Conservation (phyloP, 164 flowering plant species). For the Tetracentron sinense region DNA sequence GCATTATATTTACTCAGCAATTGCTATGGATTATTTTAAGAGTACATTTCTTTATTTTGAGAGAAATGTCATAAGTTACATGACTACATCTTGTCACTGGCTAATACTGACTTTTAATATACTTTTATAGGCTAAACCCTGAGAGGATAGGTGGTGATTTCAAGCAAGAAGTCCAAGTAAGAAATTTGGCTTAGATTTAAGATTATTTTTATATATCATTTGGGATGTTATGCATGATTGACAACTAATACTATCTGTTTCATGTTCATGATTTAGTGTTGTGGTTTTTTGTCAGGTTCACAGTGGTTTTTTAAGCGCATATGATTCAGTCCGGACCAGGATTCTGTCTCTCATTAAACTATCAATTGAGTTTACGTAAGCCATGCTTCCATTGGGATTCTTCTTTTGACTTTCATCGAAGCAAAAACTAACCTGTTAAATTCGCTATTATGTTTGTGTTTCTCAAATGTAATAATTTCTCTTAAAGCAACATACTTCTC, state of each 20-base stretch:
- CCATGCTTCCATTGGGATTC: background rate
- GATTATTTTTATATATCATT: background rate
- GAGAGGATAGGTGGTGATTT: slow-evolving; percentile 94
- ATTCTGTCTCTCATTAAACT: slow-evolving; percentile 66
- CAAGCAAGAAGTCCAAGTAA: slow-evolving; percentile 91
- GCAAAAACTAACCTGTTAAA: background rate
- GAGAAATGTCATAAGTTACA: too few relatives aligned
- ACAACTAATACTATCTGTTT: background rate
- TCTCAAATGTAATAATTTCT: too few relatives aligned
- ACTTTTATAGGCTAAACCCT: slow-evolving; percentile 69
- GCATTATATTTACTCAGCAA: background rate
- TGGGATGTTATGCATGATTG: background rate
- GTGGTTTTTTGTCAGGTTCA: slow-evolving; percentile 61
- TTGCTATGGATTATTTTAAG: background rate
- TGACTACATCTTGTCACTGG: too few relatives aligned
- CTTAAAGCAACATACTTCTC: too few relatives aligned
- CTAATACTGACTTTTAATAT: background rate
- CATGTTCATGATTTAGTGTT: background rate
- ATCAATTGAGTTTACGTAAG: slow-evolving; percentile 67
- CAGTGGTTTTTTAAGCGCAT: slow-evolving; percentile 89
- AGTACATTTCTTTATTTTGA: too few relatives aligned
- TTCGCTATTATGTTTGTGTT: too few relatives aligned
- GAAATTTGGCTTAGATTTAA: slow-evolving; percentile 3
- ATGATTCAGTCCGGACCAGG: slow-evolving; percentile 87
- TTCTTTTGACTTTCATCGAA: background rate